Evolutionary conservation across 169 alveolate genomes (phyloP), one percentile per base, ranked within the genome.

Genomic region (Haemoproteus tartakovskyi): DNA sequence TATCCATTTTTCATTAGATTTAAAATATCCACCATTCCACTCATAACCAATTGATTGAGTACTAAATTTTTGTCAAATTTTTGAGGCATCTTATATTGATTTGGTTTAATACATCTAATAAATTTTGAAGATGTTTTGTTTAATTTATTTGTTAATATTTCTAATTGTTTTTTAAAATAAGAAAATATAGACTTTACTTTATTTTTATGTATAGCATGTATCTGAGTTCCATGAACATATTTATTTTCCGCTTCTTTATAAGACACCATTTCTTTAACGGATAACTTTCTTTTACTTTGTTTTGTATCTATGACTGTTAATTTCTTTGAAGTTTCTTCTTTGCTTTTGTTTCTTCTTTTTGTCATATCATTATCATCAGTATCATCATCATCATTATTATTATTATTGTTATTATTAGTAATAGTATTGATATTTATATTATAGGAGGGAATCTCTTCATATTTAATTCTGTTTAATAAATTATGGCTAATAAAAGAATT

Each of bases 61-160:
- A 85, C 90, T 50, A 80, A 74, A 60, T 60, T 60, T 45, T 63
- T 63, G 47, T 85, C 70, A 64, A 85, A 85, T 18, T 29, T 29
- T 33, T 61, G 54, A 12, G 90, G 52, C 26, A 38, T 38, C 40
- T 85, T 85, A 19, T 74, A 22, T 48, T 79, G 67, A 64, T 85
- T 85, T 19, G 90, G 90, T 43, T 85, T 85, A 24, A 85, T 85
- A 41, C 90, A 85, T 21, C 90, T 60, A 22, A 85, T 85, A 40
- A 85, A 85, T 61, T 78, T 85, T 3, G 88, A 80, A 11, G 63
- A 79, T n/a, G 90, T 85, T 26, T 78, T 61, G 30, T 79, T 78
- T 27, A 85, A 41, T 12, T 85, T 81, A 37, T 64, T 67, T 0
- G 70, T 46, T 29, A 85, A 40, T 60, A 85, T 57, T 74, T 85